phyloP scores from a whole-genome alignment of 257 asterid species.

The Orobanche coerulescens region DNA sequence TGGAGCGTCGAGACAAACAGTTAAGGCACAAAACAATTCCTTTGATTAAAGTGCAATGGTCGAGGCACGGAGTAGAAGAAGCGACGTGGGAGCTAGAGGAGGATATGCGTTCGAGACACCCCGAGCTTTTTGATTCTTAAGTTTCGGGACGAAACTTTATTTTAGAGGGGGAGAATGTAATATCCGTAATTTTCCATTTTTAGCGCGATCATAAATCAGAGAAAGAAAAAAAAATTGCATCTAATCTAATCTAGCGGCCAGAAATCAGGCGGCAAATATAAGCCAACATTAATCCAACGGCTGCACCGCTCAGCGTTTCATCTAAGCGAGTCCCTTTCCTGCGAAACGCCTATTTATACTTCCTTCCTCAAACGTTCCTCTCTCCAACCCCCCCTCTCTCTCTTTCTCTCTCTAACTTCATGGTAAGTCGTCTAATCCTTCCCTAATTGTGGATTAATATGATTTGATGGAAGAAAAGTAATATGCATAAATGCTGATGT shows the following conservation, averaged over 20 bases:
- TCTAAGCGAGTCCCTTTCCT: background rate
- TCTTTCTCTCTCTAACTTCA: background rate
- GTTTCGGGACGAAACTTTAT: too few species aligned
- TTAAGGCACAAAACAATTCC: too few species aligned
- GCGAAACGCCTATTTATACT: constrained; percentile 7
- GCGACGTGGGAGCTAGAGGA: too few species aligned
- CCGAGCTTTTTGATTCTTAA: too few species aligned
- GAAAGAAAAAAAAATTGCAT: background rate
- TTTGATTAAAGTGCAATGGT: too few species aligned
- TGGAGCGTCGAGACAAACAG: too few species aligned
- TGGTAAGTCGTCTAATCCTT: constrained; percentile 2
- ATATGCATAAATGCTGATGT: background rate
- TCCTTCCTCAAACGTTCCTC: constrained; percentile 2
- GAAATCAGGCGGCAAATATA: constrained; percentile 22
- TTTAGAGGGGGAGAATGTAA: too few species aligned
- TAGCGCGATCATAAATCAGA: background rate
- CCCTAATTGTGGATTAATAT: background rate
- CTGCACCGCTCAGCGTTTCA: constrained; percentile 6
- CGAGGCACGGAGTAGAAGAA: too few species aligned
- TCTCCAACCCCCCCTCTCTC: background rate
- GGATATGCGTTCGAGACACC: too few species aligned
- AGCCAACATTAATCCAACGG: constrained; percentile 20
- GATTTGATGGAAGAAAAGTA: background rate
- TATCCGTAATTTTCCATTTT: background rate
- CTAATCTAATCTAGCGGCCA: constrained; percentile 15